A percentile compares a stretch with the other conserved stretches of the same genome.
Evolutionary conservation across 1,284 basidiomycete species (phyloP).

Genomic region (Blastosporella zonata): DNA sequence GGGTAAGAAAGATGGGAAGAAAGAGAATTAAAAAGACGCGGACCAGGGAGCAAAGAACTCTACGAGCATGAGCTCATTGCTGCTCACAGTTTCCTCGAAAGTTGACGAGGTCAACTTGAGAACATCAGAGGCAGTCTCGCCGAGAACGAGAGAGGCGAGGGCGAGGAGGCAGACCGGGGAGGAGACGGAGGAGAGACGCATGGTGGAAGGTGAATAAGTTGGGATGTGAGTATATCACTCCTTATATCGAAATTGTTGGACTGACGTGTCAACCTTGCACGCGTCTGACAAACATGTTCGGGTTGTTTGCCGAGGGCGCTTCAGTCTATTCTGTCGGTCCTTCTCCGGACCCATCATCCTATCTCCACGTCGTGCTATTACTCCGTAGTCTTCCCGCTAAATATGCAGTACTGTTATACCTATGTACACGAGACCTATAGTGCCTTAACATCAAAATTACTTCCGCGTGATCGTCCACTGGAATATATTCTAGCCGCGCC

Average conservation of each 20-base stretch:
- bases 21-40: slow-evolving; percentile 17
- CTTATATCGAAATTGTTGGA: slow-evolving; percentile 29
- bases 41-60: slow-evolving; percentile 96
- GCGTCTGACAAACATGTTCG: slow-evolving; percentile 16
- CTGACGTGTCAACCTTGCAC: slow-evolving; percentile 42
- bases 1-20: neutral
- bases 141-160: slow-evolving; percentile 52
- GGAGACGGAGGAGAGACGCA: slow-evolving; percentile 63
- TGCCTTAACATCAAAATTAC: slow-evolving; percentile 60
- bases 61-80: slow-evolving; percentile 82
- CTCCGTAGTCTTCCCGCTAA: slow-evolving; percentile 10
- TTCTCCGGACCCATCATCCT: neutral
- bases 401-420: neutral
- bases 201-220: slow-evolving; percentile 32
- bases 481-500: slow-evolving; percentile 49
- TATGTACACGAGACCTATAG: slow-evolving; percentile 34
- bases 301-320: neutral
- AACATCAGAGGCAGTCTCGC: slow-evolving; percentile 76
- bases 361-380: neutral
- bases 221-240: slow-evolving; percentile 6
- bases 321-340: slow-evolving; percentile 11
- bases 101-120: slow-evolving; percentile 67
- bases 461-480: slow-evolving; percentile 63
- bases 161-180: slow-evolving; percentile 50
- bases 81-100: slow-evolving; percentile 71